These are phyloP conservation scores for Candida tallmaniae DNA, from an alignment of 805 yeast genomes.

Conservation along the genomic window DNA sequence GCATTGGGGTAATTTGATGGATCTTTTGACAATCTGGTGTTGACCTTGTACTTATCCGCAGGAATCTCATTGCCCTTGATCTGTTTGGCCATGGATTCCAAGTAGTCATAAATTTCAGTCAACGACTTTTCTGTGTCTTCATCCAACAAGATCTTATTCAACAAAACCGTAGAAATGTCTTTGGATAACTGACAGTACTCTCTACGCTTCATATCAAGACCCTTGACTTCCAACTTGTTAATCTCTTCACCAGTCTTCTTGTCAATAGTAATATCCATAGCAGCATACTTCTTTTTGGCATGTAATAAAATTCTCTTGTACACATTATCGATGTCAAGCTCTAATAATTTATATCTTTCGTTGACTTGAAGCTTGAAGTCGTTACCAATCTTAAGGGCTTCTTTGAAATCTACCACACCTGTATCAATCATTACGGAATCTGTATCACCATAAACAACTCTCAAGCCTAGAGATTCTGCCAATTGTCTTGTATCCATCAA, in stretches of 20 bases:
- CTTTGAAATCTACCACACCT: constrained; percentile 60
- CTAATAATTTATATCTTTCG: constrained; percentile 80
- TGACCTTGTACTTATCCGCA: constrained; percentile 69
- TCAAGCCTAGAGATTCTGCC: constrained; percentile 77
- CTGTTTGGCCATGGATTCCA: constrained; percentile 55
- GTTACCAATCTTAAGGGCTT: constrained; percentile 79
- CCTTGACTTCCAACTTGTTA: constrained; percentile 79
- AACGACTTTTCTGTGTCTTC: constrained; percentile 74
- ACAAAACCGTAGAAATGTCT: constrained; percentile 73
- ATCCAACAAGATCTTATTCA: constrained; percentile 67
- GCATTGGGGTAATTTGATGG: constrained; percentile 81
- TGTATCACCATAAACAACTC: constrained; percentile 96
- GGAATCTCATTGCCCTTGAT: constrained; percentile 59
- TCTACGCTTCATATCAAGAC: constrained; percentile 95
- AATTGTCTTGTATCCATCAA: constrained; percentile 87
- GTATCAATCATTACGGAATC: constrained; percentile 99
- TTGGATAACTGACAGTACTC: constrained; percentile 93
- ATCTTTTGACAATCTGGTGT: constrained; percentile 86
- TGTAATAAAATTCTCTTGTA: constrained; percentile 80
- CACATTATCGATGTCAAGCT: constrained; percentile 92
- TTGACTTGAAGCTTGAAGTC: constrained; percentile 82
- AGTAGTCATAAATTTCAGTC: constrained; percentile 63
- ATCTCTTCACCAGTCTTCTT: constrained; percentile 49
- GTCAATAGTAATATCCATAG: constrained; percentile 58
- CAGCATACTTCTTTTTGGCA: constrained; percentile 98